Conservation (phyloP, 2,329 filamentous ascomycete species). For the Diplocarpon rosae region DNA sequence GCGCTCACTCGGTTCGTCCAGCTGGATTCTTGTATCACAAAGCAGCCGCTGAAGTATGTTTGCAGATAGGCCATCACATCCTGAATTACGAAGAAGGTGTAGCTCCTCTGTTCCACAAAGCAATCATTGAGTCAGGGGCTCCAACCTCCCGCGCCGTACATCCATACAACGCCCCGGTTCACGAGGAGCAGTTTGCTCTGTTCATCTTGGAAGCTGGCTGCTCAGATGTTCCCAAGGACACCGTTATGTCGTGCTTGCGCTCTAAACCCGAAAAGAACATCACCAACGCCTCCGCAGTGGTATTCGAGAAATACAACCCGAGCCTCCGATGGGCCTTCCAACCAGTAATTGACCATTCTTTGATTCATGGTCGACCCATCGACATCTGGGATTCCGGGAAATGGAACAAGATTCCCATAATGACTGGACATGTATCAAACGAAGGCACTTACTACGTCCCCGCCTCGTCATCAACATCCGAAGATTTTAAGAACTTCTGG, state of each 20-base stretch:
- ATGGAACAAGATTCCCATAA: slow-evolving; percentile 45
- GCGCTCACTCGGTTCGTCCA: slow-evolving; percentile 43
- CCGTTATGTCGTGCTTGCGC: slow-evolving; percentile 41
- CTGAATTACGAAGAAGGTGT: slow-evolving; percentile 34
- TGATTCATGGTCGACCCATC: slow-evolving; percentile 46
- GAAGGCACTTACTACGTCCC: slow-evolving; percentile 54
- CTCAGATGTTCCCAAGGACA: slow-evolving; percentile 34
- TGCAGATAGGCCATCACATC: slow-evolving; percentile 55
- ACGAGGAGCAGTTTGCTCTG: slow-evolving; percentile 42
- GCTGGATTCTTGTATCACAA: background rate
- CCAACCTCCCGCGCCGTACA: slow-evolving; percentile 42
- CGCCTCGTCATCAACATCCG: slow-evolving; percentile 33
- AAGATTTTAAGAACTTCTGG: slow-evolving; percentile 50
- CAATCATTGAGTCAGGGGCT: slow-evolving; percentile 44
- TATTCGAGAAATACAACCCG: slow-evolving; percentile 34
- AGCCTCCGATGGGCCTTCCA: slow-evolving; percentile 52
- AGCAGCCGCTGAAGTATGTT: background rate
- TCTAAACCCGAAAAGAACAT: slow-evolving; percentile 30
- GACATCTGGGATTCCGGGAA: slow-evolving; percentile 40
- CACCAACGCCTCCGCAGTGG: slow-evolving; percentile 29
- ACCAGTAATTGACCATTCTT: slow-evolving; percentile 49
- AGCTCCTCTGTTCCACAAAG: slow-evolving; percentile 35
- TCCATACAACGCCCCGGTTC: slow-evolving; percentile 41
- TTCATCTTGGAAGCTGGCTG: slow-evolving; percentile 32
- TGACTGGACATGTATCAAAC: slow-evolving; percentile 59